Conservation (phyloP, 768 basidiomycete genomes). For the Amanita polypyramis region DNA sequence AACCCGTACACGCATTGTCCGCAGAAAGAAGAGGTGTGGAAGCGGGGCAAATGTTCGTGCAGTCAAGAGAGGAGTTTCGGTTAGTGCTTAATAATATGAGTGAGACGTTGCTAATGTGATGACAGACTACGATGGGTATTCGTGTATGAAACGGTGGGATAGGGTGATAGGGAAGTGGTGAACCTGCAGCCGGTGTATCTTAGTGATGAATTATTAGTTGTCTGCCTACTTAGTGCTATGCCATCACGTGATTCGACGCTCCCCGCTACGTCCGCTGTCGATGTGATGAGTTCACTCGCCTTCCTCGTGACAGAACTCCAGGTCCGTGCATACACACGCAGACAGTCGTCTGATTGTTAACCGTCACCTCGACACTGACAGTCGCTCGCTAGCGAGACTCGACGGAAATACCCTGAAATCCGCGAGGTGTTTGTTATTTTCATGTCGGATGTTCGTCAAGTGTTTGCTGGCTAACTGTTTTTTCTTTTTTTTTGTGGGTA, state of each 20-base stretch:
- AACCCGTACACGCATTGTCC: conserved; percentile 67
- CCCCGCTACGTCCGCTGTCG: not conserved
- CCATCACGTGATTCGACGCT: not conserved
- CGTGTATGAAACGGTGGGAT: conserved; percentile 49
- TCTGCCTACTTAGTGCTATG: not conserved
- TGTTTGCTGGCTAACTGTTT: not conserved
- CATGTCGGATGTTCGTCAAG: not conserved
- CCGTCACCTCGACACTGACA: too few relatives aligned
- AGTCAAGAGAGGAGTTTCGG: conserved; percentile 47
- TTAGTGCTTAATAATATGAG: conserved; percentile 17
- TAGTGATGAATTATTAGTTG: not conserved
- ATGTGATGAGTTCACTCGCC: conserved; percentile 53
- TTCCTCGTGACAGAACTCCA: conserved; percentile 70
- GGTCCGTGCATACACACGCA: too few relatives aligned
- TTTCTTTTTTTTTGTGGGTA: too few relatives aligned
- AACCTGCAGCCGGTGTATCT: not conserved
- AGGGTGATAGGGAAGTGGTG: conserved; percentile 15
- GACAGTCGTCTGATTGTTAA: too few relatives aligned
- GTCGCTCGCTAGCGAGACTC: conserved; percentile 84
- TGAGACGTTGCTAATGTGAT: not conserved
- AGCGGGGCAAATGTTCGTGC: conserved; percentile 55
- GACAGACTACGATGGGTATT: conserved; percentile 46
- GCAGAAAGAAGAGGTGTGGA: conserved; percentile 31
- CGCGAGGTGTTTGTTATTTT: conserved; percentile 59
- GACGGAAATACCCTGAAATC: conserved; percentile 85